Evolutionary conservation across 1,284 basidiomycete genomes (phyloP), one percentile per base, ranked within the genome.

Genomic region (Exobasidium cylindrosporum): DNA sequence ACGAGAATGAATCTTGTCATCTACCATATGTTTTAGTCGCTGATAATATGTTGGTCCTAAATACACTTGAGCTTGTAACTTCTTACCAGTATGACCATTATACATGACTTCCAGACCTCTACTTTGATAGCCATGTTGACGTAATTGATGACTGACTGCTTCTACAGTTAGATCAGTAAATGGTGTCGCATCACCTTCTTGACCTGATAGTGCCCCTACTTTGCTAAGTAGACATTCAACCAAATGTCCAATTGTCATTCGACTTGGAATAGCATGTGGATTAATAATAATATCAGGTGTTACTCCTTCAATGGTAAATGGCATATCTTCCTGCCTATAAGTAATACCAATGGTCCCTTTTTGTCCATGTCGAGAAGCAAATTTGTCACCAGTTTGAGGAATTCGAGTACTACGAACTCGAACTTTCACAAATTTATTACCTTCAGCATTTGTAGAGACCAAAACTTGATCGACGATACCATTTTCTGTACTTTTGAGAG

Each of bases 221-320:
- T 99, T 99, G 32, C 91, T 93, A 52, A 98, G 83, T 54, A 98
- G 83, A 87, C 94, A 97, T 82, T 99, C 95, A 79, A 99, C 94
- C 85, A 99, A 88, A 83, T 99, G 96, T 14, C 95, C 95, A 77
- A 99, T 98, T 14, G 95, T 99, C 95, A 98, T 99, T 83, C 96
- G 95, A 64, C 95, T 97, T 4, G 95, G 95, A 83, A 99, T 97
- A 76, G 95, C 96, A 82, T 99, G 95, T 32, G 95, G 95, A 78
- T 99, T 99, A 83, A 99, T 98, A 83, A 99, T 87, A 75, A 98
- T 86, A 80, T 99, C 95, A 1, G 95, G 95, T 4, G 90, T 90
- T 73, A 97, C 91, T 63, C 96, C 96, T 78, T 97, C 92, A 3
- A 88, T 87, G 3, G 93, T 96, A 84, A 98, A 99, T 31, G 95